These are phyloP conservation scores for Aquanectria penicillioides DNA, from an alignment of 2,329 filamentous ascomycete species.

Conservation along the genomic window DNA sequence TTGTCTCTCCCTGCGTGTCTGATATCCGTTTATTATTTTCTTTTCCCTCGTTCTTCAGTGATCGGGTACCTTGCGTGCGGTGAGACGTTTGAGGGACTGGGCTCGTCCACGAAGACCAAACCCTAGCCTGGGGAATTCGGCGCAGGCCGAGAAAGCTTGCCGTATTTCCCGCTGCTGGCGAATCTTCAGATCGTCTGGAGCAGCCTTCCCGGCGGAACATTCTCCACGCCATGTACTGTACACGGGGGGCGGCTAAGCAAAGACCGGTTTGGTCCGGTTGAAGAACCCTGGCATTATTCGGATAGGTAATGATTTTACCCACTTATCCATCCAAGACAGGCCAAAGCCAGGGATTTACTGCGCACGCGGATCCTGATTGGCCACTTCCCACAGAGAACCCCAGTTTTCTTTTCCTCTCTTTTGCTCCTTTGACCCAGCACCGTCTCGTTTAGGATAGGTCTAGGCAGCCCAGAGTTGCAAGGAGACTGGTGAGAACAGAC, in stretches of 20 bases:
- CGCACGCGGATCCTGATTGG: not conserved
- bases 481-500: not conserved
- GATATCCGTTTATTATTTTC: no score
- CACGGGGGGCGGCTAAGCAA: not conserved
- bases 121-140: no score
- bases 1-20: no score
- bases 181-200: no score
- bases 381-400: not conserved
- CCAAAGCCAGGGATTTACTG: not conserved
- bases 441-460: not conserved
- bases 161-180: not conserved
- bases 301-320: slow-evolving; percentile 7
- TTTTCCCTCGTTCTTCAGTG: no score
- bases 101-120: no score
- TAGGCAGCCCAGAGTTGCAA: not conserved
- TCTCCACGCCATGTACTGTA: slow-evolving; percentile 8
- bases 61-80: no score
- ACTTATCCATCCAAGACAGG: no score
- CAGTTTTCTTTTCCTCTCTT: not conserved
- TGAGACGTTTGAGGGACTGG: no score
- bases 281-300: slow-evolving; percentile 4
- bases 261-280: no score
- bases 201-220: slow-evolving; percentile 6
- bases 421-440: not conserved
- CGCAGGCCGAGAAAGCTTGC: not conserved